Percentiles rank a stretch among this genome's conserved stretches.
Conservation (phyloP, 1,284 basidiomycete genomes). For the Pyrrhoderma noxium region DNA sequence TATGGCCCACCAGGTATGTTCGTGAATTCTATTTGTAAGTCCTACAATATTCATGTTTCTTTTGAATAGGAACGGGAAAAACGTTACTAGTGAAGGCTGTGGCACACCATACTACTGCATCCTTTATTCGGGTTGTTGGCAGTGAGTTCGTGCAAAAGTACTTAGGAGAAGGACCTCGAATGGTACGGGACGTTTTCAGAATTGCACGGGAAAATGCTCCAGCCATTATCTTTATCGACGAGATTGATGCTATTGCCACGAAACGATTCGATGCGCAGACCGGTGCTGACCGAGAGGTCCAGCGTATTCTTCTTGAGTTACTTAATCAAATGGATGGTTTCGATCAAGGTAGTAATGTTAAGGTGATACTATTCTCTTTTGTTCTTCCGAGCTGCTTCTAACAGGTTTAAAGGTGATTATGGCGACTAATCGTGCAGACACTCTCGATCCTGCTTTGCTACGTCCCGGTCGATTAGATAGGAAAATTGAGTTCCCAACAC, state of each 20-base stretch:
- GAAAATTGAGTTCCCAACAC: constrained; percentile 98
- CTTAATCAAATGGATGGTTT: constrained; percentile 99
- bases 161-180: constrained; percentile 97
- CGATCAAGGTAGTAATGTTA: constrained; percentile 98
- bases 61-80: constrained; percentile 82
- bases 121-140: constrained; percentile 97
- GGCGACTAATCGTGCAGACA: constrained; percentile 96
- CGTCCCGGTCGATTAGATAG: constrained; percentile 97
- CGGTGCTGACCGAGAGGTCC: constrained; percentile 97
- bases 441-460: constrained; percentile 91
- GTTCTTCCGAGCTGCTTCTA: not conserved
- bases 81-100: constrained; percentile 99
- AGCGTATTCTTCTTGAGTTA: constrained; percentile 97
- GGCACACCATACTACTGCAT: constrained; percentile 93
- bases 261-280: constrained; percentile 99
- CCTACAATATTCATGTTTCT: not conserved
- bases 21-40: not conserved
- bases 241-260: constrained; percentile 98
- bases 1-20: constrained; percentile 85
- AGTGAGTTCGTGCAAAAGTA: constrained; percentile 99
- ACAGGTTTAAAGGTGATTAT: constrained; percentile 80
- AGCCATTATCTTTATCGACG: constrained; percentile 99
- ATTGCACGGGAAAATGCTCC: constrained; percentile 96
- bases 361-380: constrained; percentile 44
- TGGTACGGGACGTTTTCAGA: constrained; percentile 99